Evolutionary conservation across 2,329 filamentous ascomycete genomes (phyloP), one percentile per base, ranked within the genome.

Genomic region (Calonectria honghensis): DNA sequence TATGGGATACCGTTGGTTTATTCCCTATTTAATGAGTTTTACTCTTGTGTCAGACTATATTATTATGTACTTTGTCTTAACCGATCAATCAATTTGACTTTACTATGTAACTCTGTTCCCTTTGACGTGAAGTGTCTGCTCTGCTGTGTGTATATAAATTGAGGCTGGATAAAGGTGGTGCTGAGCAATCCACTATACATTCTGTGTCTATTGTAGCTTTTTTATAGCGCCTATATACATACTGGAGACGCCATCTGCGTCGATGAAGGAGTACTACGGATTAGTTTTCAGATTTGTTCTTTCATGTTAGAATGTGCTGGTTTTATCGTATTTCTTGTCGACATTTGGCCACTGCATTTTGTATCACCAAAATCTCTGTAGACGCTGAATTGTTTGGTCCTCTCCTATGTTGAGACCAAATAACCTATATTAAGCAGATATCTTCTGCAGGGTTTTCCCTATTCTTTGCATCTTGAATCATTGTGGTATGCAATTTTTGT

Each of bases 1-100:
- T 52, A 68, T 51, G 68, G 71, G 68, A 68, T 68, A 48, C 51
- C 73, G 69, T 70, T 66, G 64, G 51, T 75, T 69, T 52, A 41
- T 63, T 67, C 52, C 29, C 31, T 18, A 11, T 59, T 52, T 68
- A 63, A 68, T 68, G 31, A 50, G 37, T 14, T 41, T 50, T 51
- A 24, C 63, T 57, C 24, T n/a, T 68, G 20, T 41, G 24, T 68
- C 11, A 18, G 9, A 68, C 6, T 48, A 52, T 73, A 54, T 69
- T 24, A 35, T 50, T 61, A 48, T 52, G 68, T 70, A 70, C 41
- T 51, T 52, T 35, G 31, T 64, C 51, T 52, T n/a, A 32, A 64
- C 32, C 27, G 39, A 35, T 69, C 20, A 14, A 70, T 39, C 24
- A 27, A 37, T 18, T 54, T 39, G 14, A 45, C 7, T 41, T 41